Evolutionary conservation across 2,329 filamentous ascomycete genomes (phyloP), one percentile per base, ranked within the genome.

Genomic region (Apiospora koreana): DNA sequence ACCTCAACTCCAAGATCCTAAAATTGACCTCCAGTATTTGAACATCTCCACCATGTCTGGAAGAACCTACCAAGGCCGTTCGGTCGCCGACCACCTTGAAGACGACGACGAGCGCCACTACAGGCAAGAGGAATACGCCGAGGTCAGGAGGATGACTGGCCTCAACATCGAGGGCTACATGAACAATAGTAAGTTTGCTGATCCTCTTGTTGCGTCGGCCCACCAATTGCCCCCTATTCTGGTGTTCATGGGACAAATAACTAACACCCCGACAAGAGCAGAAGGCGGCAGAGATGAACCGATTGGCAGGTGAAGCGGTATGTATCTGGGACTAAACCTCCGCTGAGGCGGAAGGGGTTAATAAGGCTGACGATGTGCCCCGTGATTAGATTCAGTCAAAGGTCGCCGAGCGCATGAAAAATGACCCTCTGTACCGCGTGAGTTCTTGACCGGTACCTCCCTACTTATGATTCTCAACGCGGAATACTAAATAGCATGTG

Each of bases 381-480:
- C 50, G 25, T 18, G 0, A 10, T 10, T n/a, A 78, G 76, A 76
- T 71, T 38, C 70, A 74, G 42, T 68, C 38, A 6, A 48, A 70
- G 35, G 58, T 77, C 35, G 67, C 73, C 10, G 74, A 78, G 42
- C 66, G 76, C 25, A 74, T 74, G n/a, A 78, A 78, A 41, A 70
- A 69, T 2, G 77, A 78, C 66, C 76, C 77, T 1, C 72, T 74
- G 0, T 77, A 73, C 21, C 54, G 67, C 10, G 77, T 77, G 74
- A n/a, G 74, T 71, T 10, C 21, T 16, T 4, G 14, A 31, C 21
- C 21, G 54, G 3, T 0, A 41, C n/a, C 21, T 2, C 45, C 4
- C 28, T 0, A 25, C 9, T 2, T 31, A 23, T 64, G 43, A 25
- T 10, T 3, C 1, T 70, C 8, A 58, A 35, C 65, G 23, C 0